A percentile compares a stretch with the other conserved stretches of the same genome.
Evolutionary conservation across 306 rosid genomes (phyloP).

Genomic region (Sophora flavescens): DNA sequence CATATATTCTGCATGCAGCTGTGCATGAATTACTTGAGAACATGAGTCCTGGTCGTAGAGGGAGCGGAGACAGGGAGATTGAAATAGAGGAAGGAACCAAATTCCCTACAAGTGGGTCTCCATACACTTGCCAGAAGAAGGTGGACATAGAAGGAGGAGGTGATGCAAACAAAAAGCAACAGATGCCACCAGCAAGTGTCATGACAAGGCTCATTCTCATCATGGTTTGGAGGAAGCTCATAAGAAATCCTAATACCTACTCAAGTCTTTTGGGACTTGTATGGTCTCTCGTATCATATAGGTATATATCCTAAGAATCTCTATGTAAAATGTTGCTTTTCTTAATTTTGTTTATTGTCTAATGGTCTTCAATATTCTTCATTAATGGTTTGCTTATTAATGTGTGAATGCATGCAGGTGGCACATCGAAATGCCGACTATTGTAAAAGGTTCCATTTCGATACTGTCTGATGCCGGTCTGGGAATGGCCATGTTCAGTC

Average conservation of each 20-base stretch:
- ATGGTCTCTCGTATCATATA: slow-evolving; percentile 86
- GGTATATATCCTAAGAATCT: slow-evolving; percentile 48
- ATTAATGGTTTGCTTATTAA: slow-evolving; percentile 23
- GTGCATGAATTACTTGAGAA: slow-evolving; percentile 61
- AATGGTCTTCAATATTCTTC: no score
- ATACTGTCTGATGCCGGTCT: slow-evolving; percentile 89
- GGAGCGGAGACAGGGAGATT: slow-evolving; percentile 47
- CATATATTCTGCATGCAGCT: slow-evolving; percentile 42
- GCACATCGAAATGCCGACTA: slow-evolving; percentile 83
- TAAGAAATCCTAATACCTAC: slow-evolving; percentile 88
- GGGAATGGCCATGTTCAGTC: slow-evolving; percentile 98
- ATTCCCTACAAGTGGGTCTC: slow-evolving; percentile 60
- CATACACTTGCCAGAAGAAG: slow-evolving; percentile 66
- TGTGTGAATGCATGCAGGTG: slow-evolving; percentile 61
- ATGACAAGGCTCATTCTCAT: slow-evolving; percentile 88
- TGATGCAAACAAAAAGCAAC: slow-evolving; percentile 60
- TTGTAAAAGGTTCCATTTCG: slow-evolving; percentile 82
- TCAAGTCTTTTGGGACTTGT: slow-evolving; percentile 76
- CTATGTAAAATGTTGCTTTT: neutral
- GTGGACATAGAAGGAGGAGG: slow-evolving; percentile 61
- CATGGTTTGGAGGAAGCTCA: slow-evolving; percentile 97
- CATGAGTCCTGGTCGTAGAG: slow-evolving; percentile 71
- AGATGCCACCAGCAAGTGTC: slow-evolving; percentile 89
- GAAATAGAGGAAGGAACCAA: slow-evolving; percentile 65
- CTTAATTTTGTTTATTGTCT: no score